These are phyloP conservation scores for Leccinum sublutescens DNA, from an alignment of 768 basidiomycete genomes.

Conservation along the genomic window DNA sequence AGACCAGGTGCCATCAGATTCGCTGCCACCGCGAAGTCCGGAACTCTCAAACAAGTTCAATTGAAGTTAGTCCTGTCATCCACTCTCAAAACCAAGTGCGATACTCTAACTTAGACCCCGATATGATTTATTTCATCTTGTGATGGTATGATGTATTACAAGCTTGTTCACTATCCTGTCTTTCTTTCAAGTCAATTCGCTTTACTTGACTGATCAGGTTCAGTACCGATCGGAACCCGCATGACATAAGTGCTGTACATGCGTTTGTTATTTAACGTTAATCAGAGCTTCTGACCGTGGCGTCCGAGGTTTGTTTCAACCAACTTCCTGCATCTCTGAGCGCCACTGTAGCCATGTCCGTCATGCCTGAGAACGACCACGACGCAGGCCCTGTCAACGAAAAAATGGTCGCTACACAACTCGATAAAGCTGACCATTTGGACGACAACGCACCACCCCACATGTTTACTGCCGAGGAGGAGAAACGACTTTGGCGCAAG, in stretches of 20 bases:
- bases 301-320: background rate
- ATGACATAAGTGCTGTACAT: background rate
- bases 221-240: background rate
- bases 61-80: background rate
- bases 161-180: background rate
- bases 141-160: background rate
- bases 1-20: background rate
- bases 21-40: background rate
- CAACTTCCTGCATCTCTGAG: background rate
- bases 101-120: background rate
- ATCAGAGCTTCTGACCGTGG: background rate
- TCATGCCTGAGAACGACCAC: background rate
- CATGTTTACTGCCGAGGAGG: slow-evolving; percentile 35
- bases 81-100: background rate
- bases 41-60: background rate
- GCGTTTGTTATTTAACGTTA: background rate
- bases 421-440: background rate
- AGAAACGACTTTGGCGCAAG: slow-evolving; percentile 55
- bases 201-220: background rate
- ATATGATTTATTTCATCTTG: background rate
- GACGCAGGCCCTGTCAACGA: background rate
- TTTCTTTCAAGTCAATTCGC: background rate
- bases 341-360: background rate
- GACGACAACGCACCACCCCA: slow-evolving; percentile 1
- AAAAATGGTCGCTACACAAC: background rate